Conservation (phyloP, 352 stramenopile genomes). For the Ophiocytium majus region DNA sequence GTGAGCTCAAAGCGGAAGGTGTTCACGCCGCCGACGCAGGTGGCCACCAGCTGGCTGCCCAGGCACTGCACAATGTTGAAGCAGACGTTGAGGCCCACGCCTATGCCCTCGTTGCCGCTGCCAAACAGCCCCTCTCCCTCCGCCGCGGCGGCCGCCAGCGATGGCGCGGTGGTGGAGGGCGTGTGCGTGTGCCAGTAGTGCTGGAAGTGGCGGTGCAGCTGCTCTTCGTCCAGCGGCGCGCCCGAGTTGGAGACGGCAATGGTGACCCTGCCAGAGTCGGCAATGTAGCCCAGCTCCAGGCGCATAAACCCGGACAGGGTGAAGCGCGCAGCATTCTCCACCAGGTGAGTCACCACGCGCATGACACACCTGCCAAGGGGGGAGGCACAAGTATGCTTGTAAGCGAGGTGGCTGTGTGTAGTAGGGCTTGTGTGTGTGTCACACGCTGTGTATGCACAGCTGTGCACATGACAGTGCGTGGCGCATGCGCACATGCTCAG, state of each 20-base stretch:
- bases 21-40: background rate
- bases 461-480: background rate
- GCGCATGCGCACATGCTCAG: background rate
- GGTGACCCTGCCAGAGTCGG: background rate
- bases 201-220: background rate
- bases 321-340: constrained; percentile 9
- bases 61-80: constrained; percentile 18
- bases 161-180: background rate
- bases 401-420: background rate
- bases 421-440: background rate
- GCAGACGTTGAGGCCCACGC: constrained; percentile 9
- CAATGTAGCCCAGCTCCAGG: background rate
- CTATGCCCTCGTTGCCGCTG: background rate
- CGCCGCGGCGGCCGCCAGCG: background rate
- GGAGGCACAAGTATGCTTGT: background rate
- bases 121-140: background rate
- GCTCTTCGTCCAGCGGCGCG: background rate
- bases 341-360: background rate
- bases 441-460: background rate
- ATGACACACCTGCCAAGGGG: background rate
- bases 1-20: background rate
- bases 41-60: background rate
- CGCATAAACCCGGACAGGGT: background rate
- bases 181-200: background rate
- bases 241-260: background rate